A percentile compares a stretch with the other conserved stretches of the same genome.
These are phyloP conservation scores for Posidonia australis DNA, from an alignment of 106 monocot genomes.

Conservation along the genomic window DNA sequence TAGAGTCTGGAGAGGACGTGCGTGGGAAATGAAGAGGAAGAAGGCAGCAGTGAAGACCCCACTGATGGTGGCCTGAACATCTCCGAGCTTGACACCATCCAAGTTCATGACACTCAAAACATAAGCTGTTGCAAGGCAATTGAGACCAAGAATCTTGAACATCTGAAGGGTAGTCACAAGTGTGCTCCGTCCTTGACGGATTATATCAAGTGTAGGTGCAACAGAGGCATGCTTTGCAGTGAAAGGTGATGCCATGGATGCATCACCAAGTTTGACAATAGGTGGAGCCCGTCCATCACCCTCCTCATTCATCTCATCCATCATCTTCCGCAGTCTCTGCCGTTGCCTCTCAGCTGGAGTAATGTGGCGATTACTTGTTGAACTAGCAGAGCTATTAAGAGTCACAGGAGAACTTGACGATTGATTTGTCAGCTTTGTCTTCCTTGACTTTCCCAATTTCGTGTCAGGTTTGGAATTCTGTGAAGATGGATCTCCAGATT, in stretches of 20 bases:
- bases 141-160: conserved; percentile 99
- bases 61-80: conserved; percentile 91
- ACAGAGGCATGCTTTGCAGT: conserved; percentile 98
- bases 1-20: conserved; percentile 79
- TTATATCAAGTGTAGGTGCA: conserved; percentile 83
- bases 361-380: conserved; percentile 46
- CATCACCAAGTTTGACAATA: conserved; percentile 95
- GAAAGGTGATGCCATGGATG: conserved; percentile 99
- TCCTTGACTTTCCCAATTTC: conserved; percentile 55
- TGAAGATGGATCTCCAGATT: conserved; percentile 34
- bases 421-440: conserved; percentile 33
- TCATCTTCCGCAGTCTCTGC: conserved; percentile 58
- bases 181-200: conserved; percentile 94
- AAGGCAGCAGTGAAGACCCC: conserved; percentile 94
- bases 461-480: conserved; percentile 35
- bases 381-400: conserved; percentile 13
- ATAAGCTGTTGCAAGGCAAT: conserved; percentile 97
- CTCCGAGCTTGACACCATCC: conserved; percentile 97
- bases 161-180: conserved; percentile 98
- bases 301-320: conserved; percentile 94
- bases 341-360: conserved; percentile 74
- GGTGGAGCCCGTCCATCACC: conserved; percentile 66
- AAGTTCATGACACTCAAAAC: conserved; percentile 97
- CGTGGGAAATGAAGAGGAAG: conserved; percentile 97
- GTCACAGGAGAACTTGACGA: conserved; percentile 18